Evolutionary conservation across 257 asterid species (phyloP).

Genomic region (Handroanthus guayacan): DNA sequence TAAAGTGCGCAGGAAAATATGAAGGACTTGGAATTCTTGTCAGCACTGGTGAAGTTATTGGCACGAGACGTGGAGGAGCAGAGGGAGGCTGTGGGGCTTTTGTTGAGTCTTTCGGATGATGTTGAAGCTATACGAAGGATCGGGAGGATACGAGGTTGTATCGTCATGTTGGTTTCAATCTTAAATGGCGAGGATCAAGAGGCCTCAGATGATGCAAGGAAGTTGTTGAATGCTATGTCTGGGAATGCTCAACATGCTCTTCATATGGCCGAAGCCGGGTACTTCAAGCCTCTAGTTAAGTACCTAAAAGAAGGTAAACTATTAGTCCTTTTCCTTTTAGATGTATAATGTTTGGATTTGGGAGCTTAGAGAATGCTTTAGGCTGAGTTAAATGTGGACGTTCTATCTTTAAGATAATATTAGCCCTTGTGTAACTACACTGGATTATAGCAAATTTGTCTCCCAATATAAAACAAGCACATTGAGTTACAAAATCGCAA

Average conservation of each 20-base stretch:
- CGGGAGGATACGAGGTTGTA: slow-evolving; percentile 81
- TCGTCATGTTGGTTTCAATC: slow-evolving; percentile 77
- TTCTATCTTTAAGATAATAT: too few species aligned
- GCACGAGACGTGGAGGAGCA: slow-evolving; percentile 68
- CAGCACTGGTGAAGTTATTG: slow-evolving; percentile 69
- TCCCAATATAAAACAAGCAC: too few species aligned
- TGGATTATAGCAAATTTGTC: too few species aligned
- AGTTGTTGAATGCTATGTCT: slow-evolving; percentile 64
- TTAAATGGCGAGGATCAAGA: slow-evolving; percentile 60
- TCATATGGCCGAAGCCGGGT: slow-evolving; percentile 97
- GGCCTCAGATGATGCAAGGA: slow-evolving; percentile 66
- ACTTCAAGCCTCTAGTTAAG: slow-evolving; percentile 78
- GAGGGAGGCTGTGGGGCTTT: slow-evolving; percentile 79
- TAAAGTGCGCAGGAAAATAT: slow-evolving; percentile 78
- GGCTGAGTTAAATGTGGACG: too few species aligned
- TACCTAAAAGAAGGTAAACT: slow-evolving; percentile 70
- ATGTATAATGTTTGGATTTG: neutral
- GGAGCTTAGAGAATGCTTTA: neutral
- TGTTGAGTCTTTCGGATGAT: slow-evolving; percentile 57
- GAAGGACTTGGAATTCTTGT: slow-evolving; percentile 60
- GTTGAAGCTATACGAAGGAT: slow-evolving; percentile 55
- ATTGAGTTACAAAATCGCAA: too few species aligned
- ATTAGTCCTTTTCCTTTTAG: neutral
- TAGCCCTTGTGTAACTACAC: too few species aligned
- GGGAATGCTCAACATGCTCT: slow-evolving; percentile 81